Percentiles rank a stretch among this genome's conserved stretches.
These are phyloP conservation scores for Volutella citrinella DNA, from an alignment of 2,329 filamentous ascomycete species.

Conservation along the genomic window DNA sequence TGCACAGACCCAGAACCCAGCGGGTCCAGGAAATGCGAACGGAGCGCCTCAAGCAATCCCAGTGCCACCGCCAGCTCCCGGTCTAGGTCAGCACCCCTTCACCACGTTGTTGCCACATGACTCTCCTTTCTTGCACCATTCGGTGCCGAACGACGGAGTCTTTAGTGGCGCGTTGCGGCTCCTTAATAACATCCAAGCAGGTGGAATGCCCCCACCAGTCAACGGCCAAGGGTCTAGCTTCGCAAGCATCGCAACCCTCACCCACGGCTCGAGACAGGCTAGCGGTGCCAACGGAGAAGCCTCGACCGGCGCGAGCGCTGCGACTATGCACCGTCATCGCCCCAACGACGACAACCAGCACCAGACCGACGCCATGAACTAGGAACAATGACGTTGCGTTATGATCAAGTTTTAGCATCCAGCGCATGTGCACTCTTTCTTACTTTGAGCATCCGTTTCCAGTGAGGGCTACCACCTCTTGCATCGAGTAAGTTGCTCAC, in stretches of 20 bases:
- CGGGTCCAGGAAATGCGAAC: conserved; percentile 11
- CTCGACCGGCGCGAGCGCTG: conserved; percentile 34
- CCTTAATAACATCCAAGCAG: conserved; percentile 26
- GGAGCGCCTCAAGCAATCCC: conserved; percentile 22
- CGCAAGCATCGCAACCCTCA: conserved; percentile 30
- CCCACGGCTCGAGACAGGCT: conserved; percentile 19
- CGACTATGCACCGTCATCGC: conserved; percentile 29
- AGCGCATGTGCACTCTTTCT: too few species aligned
- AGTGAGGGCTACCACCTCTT: too few species aligned
- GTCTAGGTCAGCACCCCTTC: conserved; percentile 21
- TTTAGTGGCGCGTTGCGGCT: conserved; percentile 19
- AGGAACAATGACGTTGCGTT: conserved; percentile 12
- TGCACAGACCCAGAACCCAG: conserved; percentile 25
- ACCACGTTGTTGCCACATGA: conserved; percentile 14
- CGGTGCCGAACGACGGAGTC: conserved; percentile 14
- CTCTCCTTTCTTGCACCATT: too few species aligned
- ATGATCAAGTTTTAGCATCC: conserved; percentile 8
- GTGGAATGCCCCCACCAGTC: conserved; percentile 8
- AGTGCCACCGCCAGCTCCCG: conserved; percentile 26
- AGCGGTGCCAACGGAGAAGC: conserved; percentile 23
- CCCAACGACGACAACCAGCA: conserved; percentile 14
- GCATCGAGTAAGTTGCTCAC: too few species aligned
- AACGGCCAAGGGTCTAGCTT: conserved; percentile 5
- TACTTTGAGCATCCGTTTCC: too few species aligned
- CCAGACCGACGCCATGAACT: conserved; percentile 21